A percentile compares a stretch with the other conserved stretches of the same genome.
Conservation (phyloP, 441 rosid genomes). For the Raphanus hybrid region DNA sequence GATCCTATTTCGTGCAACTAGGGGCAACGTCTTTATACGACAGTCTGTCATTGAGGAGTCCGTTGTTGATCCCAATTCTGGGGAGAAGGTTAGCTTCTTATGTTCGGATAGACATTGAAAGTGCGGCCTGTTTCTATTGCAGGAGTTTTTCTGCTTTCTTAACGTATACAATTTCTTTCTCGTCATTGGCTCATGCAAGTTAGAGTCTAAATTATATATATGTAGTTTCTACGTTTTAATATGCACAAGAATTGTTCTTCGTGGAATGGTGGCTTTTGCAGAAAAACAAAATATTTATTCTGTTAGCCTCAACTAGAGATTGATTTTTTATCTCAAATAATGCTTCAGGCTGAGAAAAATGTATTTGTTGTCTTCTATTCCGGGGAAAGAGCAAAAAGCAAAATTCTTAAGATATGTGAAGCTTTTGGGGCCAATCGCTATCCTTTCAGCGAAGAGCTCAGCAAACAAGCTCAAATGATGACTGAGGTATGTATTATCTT, state of each 20-base stretch:
- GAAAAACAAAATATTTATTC: not conserved
- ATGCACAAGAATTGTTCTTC: slow-evolving; percentile 10
- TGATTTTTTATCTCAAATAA: slow-evolving; percentile 33
- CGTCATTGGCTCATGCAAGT: not conserved
- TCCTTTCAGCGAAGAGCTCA: slow-evolving; percentile 77
- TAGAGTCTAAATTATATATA: not conserved
- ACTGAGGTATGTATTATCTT: slow-evolving; percentile 57
- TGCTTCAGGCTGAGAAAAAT: slow-evolving; percentile 81
- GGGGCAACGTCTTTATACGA: slow-evolving; percentile 82
- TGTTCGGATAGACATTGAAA: slow-evolving; percentile 3
- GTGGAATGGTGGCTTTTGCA: slow-evolving; percentile 5
- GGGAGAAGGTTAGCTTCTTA: slow-evolving; percentile 65
- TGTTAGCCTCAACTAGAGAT: slow-evolving; percentile 27
- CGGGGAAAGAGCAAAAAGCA: slow-evolving; percentile 85
- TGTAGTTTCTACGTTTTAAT: slow-evolving; percentile 1
- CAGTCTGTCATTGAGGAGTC: slow-evolving; percentile 74
- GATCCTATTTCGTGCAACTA: slow-evolving; percentile 92
- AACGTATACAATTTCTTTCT: not conserved
- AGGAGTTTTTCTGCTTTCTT: slow-evolving; percentile 14
- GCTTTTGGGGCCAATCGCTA: slow-evolving; percentile 97
- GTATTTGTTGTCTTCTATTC: slow-evolving; percentile 81
- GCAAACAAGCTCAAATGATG: slow-evolving; percentile 69
- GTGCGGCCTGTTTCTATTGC: not conserved
- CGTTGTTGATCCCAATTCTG: slow-evolving; percentile 83
- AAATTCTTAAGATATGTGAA: slow-evolving; percentile 88